Percentiles rank a stretch among this genome's conserved stretches.
Conservation (phyloP, 2,329 filamentous ascomycete genomes). For the Penicillium sp. region DNA sequence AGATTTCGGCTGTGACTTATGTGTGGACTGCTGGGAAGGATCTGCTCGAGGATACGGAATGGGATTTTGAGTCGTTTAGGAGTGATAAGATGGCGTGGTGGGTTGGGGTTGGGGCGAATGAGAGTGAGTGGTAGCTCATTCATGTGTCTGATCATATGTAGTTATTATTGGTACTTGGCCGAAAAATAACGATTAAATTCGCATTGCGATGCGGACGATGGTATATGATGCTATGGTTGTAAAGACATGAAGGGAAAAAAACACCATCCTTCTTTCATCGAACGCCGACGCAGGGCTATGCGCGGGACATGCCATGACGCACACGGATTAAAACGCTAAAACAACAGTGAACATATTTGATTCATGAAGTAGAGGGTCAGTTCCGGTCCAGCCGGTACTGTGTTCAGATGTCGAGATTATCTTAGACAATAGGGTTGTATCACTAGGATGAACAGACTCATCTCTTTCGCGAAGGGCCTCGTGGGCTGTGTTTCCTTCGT, state of each 20-base stretch:
- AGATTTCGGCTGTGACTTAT: slow-evolving; percentile 62
- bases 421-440: background rate
- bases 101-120: slow-evolving; percentile 52
- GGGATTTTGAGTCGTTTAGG: slow-evolving; percentile 85
- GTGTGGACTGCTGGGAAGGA: slow-evolving; percentile 55
- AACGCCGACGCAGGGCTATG: background rate
- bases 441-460: background rate
- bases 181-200: background rate
- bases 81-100: slow-evolving; percentile 68
- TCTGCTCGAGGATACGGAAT: slow-evolving; percentile 69
- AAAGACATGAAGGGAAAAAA: background rate
- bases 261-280: background rate
- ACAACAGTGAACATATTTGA: slow-evolving; percentile 1
- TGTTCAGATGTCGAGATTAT: background rate
- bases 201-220: slow-evolving; percentile 16
- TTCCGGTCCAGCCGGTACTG: background rate
- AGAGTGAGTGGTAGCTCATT: slow-evolving; percentile 42
- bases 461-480: slow-evolving; percentile 1
- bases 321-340: background rate
- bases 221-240: slow-evolving; percentile 24
- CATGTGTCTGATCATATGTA: background rate
- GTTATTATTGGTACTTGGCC: background rate
- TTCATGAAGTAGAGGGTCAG: background rate
- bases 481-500: slow-evolving; percentile 4
- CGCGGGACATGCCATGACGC: background rate